Base-by-base conservation (phyloP, 371 early-diverging fungal genomes). In the Rhizopus arrhizus region DNA sequence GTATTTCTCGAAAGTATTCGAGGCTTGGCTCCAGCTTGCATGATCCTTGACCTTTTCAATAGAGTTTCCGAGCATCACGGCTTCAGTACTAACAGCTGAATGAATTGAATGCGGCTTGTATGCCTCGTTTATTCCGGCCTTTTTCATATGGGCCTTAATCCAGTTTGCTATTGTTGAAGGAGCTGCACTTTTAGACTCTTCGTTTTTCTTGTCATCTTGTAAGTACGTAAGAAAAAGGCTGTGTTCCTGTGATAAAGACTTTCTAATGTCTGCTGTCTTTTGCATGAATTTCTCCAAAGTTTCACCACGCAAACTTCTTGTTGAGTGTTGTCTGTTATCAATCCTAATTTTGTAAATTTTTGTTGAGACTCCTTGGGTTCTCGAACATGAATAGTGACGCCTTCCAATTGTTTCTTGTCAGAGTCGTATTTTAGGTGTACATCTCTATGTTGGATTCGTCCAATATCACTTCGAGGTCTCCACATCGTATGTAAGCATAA, bases 401-500 rank as follows among this genome's bases (percentile, higher is more conserved):
- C 51, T 35, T 15, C 41, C 3, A 50, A 7, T 4, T 42, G 12
- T 4, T 42, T 42, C 4, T 42, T 42, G 43, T 22, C 38, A 9
- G n/a, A n/a, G n/a, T 46, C 45, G 28, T 61, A 50, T 56, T 35
- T 34, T 4, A 41, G n/a, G 16, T 3, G 12, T 3, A 47, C 13
- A 57, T 62, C 52, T 45, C 63, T 15, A 28, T 52, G 31, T 47
- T 58, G 58, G 4, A 58, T 8, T 38, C 53, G 28, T 2, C 53
- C 63, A 7, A 53, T 63, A 47, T 58, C 58, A 3, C 11, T 28
- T 45, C 63, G 36, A 15, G 57, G 63, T 38, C 53, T 29, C 58
- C 58, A 52, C 63, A 57, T 63, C 22, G 58, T 63, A 12, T 32
- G 36, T 7, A 63, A 15, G 15, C 58, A 63, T 29, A 63, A 28